Conservation (phyloP, 2,329 filamentous ascomycete genomes). For the Penicillium sp. region DNA sequence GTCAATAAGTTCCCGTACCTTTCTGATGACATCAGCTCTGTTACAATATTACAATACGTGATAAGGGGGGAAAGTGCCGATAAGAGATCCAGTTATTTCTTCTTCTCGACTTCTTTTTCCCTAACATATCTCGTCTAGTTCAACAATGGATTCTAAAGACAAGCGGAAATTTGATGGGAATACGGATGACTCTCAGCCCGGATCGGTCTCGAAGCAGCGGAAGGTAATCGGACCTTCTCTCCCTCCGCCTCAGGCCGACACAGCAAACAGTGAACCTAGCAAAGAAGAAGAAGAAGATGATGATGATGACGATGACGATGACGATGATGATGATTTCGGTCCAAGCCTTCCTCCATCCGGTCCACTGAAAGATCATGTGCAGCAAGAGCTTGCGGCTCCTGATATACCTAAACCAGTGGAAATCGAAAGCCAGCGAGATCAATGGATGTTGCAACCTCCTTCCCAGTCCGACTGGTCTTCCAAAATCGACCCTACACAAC, state of each 20-base stretch:
- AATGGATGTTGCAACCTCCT: constrained; percentile 78
- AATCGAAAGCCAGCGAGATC: constrained; percentile 63
- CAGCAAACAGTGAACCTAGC: constrained; percentile 19
- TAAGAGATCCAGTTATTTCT: not conserved
- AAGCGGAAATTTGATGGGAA: constrained; percentile 23
- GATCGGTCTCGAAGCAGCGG: constrained; percentile 26
- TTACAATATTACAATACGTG: not conserved
- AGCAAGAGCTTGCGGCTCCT: not conserved
- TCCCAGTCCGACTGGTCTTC: constrained; percentile 52
- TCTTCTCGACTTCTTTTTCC: not conserved
- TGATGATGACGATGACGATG: constrained; percentile 32
- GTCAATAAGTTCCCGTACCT: not conserved
- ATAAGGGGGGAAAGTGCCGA: not conserved
- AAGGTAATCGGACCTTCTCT: constrained; percentile 56
- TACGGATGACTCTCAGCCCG: not conserved
- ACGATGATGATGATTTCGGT: constrained; percentile 46
- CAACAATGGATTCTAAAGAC: constrained; percentile 11
- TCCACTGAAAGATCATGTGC: not conserved
- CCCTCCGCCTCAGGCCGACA: constrained; percentile 44
- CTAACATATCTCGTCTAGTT: not conserved
- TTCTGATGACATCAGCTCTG: constrained; percentile 1
- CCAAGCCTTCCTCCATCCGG: constrained; percentile 36
- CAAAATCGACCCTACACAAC: constrained; percentile 76
- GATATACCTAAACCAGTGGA: constrained; percentile 24
- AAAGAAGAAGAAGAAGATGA: constrained; percentile 32